Conservation (phyloP, 2,329 filamentous ascomycete species). For the Calonectria multiphialidica region DNA sequence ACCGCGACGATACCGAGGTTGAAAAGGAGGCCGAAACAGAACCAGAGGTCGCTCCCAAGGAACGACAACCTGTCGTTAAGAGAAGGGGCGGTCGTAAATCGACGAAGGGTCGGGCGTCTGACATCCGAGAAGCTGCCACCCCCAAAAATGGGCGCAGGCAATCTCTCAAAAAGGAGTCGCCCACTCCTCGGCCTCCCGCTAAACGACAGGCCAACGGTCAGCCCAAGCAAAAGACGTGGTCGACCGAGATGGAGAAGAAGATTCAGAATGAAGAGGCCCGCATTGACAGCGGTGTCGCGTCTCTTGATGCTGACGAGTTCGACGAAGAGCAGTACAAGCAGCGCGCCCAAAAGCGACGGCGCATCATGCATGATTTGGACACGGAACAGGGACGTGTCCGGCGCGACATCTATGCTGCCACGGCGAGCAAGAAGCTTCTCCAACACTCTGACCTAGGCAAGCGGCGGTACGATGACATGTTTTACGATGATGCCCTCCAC, state of each 20-base stretch:
- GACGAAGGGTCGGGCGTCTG: constrained; percentile 64
- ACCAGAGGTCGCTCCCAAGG: constrained; percentile 43
- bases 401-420: constrained; percentile 69
- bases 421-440: constrained; percentile 71
- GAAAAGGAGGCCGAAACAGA: constrained; percentile 53
- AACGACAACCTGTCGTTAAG: constrained; percentile 44
- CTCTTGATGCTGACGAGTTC: constrained; percentile 57
- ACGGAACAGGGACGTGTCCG: constrained; percentile 72
- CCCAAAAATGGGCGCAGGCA: constrained; percentile 64
- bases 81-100: constrained; percentile 50
- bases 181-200: constrained; percentile 61
- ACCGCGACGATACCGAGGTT: constrained; percentile 46
- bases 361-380: constrained; percentile 75
- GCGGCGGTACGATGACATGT: constrained; percentile 79
- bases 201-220: constrained; percentile 72
- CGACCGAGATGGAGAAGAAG: constrained; percentile 59
- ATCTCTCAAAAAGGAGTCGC: constrained; percentile 62
- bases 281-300: constrained; percentile 61
- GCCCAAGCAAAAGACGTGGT: constrained; percentile 76
- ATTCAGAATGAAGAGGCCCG: constrained; percentile 54
- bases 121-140: constrained; percentile 62
- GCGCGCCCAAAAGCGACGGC: constrained; percentile 74
- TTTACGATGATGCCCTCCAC: constrained; percentile 84
- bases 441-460: constrained; percentile 79
- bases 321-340: constrained; percentile 64